Base-by-base conservation (phyloP, 441 rosid species). In the Monsonia emarginata region DNA sequence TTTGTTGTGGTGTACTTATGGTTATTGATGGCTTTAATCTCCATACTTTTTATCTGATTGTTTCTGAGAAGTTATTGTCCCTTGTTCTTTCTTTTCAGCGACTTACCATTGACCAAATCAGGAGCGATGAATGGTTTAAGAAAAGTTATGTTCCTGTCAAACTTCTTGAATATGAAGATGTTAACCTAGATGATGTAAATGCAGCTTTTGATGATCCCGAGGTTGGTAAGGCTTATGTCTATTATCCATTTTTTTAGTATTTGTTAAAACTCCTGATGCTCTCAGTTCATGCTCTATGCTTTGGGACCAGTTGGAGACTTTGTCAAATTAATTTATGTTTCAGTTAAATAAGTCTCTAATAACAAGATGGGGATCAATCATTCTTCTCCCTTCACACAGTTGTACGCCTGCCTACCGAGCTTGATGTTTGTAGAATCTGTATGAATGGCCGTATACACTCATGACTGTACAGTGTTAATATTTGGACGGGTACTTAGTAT, bases 121-220 rank as follows among this genome's bases (percentile, higher is more conserved):
- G 96, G 76, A 68, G 76, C 38, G 87, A 87, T 54, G 97, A 88
- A 38, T 94, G 98, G 98, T 94, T 89, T 70, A 72, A 76, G 74
- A 91, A 76, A 80, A 66, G 70, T 73, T 85, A 85, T 79, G 75
- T 67, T 65, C 95, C 95, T 65, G 90, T 82, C 42, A 81, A 82
- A 82, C 82, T 85, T 74, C 65, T 86, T 44, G 99, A 91, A 66
- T 83, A 83, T 6, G 99, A 94, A 82, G 89, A 86, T 69, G 95
- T 94, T 57, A 88, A 94, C 79, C 78, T 94, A 67, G 99, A 94
- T 80, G 96, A 94, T 75, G 83, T 91, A 58, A 83, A 94, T 85
- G 97, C 99, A 56, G 90, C 87, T 75, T 91, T 91, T 74, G 85
- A 85, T 81, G 91, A 88, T 71, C 85, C 92, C 0, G 98, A 88